A percentile compares a stretch with the other conserved stretches of the same genome.
Conservation (phyloP, 257 asterid genomes). For the Echium plantagineum region DNA sequence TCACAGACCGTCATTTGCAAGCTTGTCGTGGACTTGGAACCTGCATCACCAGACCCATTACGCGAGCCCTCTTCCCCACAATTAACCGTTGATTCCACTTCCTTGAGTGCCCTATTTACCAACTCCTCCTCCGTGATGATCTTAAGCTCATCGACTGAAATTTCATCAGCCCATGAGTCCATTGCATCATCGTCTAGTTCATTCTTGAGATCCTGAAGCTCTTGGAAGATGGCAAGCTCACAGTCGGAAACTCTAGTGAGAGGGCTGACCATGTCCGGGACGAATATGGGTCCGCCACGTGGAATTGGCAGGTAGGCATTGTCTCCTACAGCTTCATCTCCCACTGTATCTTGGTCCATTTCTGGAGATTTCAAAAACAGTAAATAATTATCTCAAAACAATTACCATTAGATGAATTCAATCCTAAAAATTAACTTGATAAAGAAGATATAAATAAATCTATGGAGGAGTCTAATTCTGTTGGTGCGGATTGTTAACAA, state of each 20-base stretch:
- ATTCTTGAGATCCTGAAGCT: constrained; percentile 55
- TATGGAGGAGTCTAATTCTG: too few relatives aligned
- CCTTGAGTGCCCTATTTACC: constrained; percentile 65
- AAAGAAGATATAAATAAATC: too few relatives aligned
- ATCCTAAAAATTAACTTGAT: too few relatives aligned
- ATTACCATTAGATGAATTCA: too few relatives aligned
- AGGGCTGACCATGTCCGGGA: constrained; percentile 49
- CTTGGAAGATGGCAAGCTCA: constrained; percentile 35
- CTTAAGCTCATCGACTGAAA: constrained; percentile 75
- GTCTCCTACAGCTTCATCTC: constrained; percentile 32
- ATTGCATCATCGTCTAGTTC: constrained; percentile 32
- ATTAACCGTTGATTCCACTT: constrained; percentile 25
- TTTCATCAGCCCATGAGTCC: constrained; percentile 40
- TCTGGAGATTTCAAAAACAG: neutral
- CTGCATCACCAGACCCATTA: constrained; percentile 22
- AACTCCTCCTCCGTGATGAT: constrained; percentile 67
- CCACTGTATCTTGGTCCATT: neutral
- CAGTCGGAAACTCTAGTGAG: constrained; percentile 51
- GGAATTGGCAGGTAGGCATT: constrained; percentile 46
- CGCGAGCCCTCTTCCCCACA: constrained; percentile 16
- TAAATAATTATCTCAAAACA: too few relatives aligned
- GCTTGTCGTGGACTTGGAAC: constrained; percentile 19
- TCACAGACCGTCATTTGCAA: constrained; percentile 12
- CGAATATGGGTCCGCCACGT: constrained; percentile 71
- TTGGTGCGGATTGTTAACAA: too few relatives aligned